Conservation (phyloP, 164 flowering plant genomes). For the Sedum album region DNA sequence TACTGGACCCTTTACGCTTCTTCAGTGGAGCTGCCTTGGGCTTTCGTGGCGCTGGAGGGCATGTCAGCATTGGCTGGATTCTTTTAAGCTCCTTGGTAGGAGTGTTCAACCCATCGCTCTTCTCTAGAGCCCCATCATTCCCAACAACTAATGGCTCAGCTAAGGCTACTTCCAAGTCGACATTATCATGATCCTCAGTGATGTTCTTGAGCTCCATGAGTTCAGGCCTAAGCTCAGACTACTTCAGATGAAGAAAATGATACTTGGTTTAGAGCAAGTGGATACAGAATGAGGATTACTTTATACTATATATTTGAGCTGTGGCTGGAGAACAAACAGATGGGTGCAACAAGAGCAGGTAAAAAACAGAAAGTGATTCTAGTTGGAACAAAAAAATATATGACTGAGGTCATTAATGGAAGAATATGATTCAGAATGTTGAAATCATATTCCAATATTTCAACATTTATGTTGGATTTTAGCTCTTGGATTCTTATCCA, state of each 20-base stretch:
- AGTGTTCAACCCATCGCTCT: background rate
- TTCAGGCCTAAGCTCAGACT: background rate
- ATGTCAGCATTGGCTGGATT: background rate
- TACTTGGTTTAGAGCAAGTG: no score
- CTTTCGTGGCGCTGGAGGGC: conserved; percentile 7
- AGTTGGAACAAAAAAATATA: background rate
- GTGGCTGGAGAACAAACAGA: background rate
- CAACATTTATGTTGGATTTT: no score
- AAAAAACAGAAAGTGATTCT: background rate
- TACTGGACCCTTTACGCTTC: background rate
- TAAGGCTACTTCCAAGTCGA: no score
- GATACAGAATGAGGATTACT: no score
- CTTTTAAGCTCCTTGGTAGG: background rate
- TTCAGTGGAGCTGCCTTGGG: background rate
- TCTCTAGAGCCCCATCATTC: background rate
- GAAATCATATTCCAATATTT: background rate
- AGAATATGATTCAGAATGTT: background rate
- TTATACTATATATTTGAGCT: no score
- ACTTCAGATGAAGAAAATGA: background rate
- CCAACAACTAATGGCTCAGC: background rate
- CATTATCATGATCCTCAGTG: background rate
- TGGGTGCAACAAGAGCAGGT: conserved; percentile 5
- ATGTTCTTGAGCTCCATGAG: background rate
- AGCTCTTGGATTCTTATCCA: background rate
- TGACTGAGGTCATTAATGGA: background rate